Percentiles rank a stretch among this genome's conserved stretches.
phyloP scores from a whole-genome alignment of 495 filamentous ascomycete genomes.

The Neurospora hispaniola region DNA sequence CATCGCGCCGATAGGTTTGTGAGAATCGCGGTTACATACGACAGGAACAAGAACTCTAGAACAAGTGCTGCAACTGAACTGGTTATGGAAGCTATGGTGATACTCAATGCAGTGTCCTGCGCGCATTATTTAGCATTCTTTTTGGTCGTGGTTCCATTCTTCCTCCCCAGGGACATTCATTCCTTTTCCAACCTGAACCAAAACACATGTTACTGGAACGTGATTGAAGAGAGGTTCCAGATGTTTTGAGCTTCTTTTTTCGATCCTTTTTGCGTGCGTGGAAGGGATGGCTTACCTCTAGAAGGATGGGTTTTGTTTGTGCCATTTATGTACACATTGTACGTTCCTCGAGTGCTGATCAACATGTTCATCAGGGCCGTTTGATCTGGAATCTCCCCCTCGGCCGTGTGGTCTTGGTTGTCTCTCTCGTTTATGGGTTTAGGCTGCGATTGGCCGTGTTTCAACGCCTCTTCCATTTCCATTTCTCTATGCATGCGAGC shows the following conservation, averaged over 20 bases:
- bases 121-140: neutral
- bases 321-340: no score
- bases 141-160: neutral
- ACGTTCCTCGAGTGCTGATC: neutral
- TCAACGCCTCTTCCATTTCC: conserved; percentile 16
- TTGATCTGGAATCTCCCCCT: neutral
- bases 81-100: neutral
- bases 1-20: neutral
- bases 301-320: neutral
- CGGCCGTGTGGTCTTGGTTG: neutral
- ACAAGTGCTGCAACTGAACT: neutral
- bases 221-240: neutral
- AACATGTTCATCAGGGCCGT: neutral
- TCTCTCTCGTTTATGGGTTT: conserved; percentile 5
- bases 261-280: neutral
- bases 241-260: neutral
- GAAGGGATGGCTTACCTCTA: neutral
- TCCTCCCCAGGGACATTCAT: neutral
- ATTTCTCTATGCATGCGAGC: conserved; percentile 9
- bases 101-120: neutral
- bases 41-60: neutral
- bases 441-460: conserved; percentile 11
- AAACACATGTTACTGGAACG: neutral
- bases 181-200: neutral
- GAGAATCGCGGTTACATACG: neutral